phyloP scores from a whole-genome alignment of 169 alveolate genomes.

The Plasmodium gonderi region DNA sequence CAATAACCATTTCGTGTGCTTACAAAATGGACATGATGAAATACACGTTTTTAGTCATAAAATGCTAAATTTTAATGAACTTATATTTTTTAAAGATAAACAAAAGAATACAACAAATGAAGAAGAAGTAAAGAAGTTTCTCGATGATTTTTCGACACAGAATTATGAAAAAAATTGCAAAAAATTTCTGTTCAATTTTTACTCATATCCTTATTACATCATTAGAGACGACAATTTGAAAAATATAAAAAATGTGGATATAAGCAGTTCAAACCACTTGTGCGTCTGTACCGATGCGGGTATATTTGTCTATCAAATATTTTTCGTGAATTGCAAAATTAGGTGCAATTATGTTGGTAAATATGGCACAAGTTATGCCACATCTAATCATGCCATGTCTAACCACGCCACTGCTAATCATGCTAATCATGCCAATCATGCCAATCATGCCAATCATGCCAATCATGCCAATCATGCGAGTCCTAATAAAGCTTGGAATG shows the following conservation, averaged over 20 bases:
- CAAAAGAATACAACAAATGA: slow-evolving; percentile 4
- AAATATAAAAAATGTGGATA: slow-evolving; percentile 1
- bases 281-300: slow-evolving; percentile 16
- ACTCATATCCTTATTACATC: background rate
- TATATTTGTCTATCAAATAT: background rate
- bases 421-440: too few species aligned
- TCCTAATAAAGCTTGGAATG: too few species aligned
- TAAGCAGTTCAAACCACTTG: slow-evolving; percentile 11
- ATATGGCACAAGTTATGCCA: too few species aligned
- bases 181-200: background rate
- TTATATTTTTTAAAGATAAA: slow-evolving; percentile 34
- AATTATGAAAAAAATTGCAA: background rate
- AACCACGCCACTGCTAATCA: too few species aligned
- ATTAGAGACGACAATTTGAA: slow-evolving; percentile 7
- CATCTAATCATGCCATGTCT: too few species aligned
- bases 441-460: too few species aligned
- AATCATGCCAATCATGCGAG: too few species aligned
- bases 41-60: background rate
- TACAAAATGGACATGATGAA: background rate
- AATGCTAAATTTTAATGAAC: background rate
- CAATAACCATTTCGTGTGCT: slow-evolving; percentile 27
- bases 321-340: background rate
- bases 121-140: background rate
- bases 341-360: background rate
- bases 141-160: background rate